A percentile compares a stretch with the other conserved stretches of the same genome.
These are phyloP conservation scores for Plenodomus biglobosus DNA, from an alignment of 2,329 filamentous ascomycete genomes.

Conservation along the genomic window DNA sequence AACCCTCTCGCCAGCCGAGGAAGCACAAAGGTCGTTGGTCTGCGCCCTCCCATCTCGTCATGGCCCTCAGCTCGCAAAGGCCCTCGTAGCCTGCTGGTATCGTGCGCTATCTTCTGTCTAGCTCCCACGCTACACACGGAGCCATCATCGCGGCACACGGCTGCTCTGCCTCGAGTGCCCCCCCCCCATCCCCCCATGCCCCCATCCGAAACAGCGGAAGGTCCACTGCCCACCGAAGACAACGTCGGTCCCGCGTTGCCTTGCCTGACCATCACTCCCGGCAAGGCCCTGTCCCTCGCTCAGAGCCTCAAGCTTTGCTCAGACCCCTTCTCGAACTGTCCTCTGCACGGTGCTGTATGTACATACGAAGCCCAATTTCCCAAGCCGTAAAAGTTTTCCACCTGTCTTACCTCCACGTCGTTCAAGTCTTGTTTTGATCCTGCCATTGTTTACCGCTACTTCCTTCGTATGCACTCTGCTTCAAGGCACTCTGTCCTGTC, in stretches of 20 bases:
- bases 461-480: conserved; percentile 17
- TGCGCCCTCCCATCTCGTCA: conserved; percentile 3
- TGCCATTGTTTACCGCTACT: conserved; percentile 44
- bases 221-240: conserved; percentile 30
- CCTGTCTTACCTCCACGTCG: conserved; percentile 34
- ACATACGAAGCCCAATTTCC: conserved; percentile 41
- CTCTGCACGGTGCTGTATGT: conserved; percentile 24
- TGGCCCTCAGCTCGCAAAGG: not conserved
- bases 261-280: conserved; percentile 19
- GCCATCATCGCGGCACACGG: conserved; percentile 33
- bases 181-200: no score
- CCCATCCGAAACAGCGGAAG: conserved; percentile 30
- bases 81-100: conserved; percentile 1
- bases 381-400: conserved; percentile 36
- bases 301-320: conserved; percentile 43
- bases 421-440: conserved; percentile 24
- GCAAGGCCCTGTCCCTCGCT: conserved; percentile 34
- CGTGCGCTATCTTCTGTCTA: conserved; percentile 15
- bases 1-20: conserved; percentile 23
- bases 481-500: conserved; percentile 22
- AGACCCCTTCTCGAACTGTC: conserved; percentile 30
- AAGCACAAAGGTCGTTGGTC: conserved; percentile 11
- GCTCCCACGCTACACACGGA: conserved; percentile 22
- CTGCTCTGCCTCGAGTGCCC: conserved; percentile 15
- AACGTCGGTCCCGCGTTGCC: conserved; percentile 35